phyloP scores from a whole-genome alignment of 768 basidiomycete species.

The Collybiopsis luxurians region DNA sequence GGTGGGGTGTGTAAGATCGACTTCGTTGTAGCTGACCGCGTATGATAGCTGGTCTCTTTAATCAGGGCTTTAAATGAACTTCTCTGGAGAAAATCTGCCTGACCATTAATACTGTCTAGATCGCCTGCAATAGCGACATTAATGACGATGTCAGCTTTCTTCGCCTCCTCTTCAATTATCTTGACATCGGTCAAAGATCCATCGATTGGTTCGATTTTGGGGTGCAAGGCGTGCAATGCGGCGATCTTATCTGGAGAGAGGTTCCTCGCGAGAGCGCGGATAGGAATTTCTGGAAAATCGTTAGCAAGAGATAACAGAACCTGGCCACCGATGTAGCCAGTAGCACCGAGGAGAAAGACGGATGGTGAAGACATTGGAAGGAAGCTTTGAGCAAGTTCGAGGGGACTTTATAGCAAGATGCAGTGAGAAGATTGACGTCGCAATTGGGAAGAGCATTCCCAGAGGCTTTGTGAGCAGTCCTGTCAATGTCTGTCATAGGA shows the following conservation, averaged over 20 bases:
- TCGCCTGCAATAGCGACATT: conserved; percentile 41
- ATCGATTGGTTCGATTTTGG: conserved; percentile 32
- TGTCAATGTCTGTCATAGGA: too few species aligned
- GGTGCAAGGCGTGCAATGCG: conserved; percentile 28
- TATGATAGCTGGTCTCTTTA: not conserved
- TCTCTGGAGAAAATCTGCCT: too few species aligned
- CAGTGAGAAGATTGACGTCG: too few species aligned
- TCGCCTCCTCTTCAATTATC: conserved; percentile 31
- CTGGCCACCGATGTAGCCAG: conserved; percentile 43
- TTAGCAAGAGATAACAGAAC: conserved; percentile 31
- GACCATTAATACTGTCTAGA: conserved; percentile 29
- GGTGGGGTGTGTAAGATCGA: not conserved
- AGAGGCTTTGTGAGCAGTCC: too few species aligned
- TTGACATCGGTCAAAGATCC: conserved; percentile 34
- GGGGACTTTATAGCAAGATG: too few species aligned
- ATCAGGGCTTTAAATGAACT: too few species aligned
- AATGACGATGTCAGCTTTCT: conserved; percentile 36
- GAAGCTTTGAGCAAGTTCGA: too few species aligned
- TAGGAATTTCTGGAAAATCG: conserved; percentile 28
- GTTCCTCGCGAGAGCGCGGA: conserved; percentile 36
- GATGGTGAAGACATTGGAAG: conserved; percentile 7
- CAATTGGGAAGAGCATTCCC: too few species aligned
- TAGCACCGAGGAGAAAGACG: conserved; percentile 42
- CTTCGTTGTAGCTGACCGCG: conserved; percentile 1
- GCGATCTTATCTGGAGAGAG: conserved; percentile 26